Evolutionary conservation across 805 yeast species (phyloP).

Genomic region (Yarrowia sp.): DNA sequence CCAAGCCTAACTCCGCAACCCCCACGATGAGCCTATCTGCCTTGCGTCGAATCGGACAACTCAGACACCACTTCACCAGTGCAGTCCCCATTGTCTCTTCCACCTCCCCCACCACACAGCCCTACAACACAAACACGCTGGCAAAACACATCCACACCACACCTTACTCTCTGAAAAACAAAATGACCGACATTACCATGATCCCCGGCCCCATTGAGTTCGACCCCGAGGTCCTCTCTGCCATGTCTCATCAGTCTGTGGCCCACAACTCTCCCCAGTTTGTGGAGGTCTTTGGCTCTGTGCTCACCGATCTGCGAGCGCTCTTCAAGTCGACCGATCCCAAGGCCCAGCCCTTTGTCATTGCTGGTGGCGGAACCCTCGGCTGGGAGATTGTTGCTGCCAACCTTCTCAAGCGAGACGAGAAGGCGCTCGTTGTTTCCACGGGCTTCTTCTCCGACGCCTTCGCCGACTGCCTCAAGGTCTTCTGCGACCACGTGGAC

Average conservation of each 20-base stretch:
- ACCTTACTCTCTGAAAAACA: conserved; percentile 13
- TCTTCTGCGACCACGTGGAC: conserved; percentile 76
- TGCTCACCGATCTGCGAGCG: conserved; percentile 63
- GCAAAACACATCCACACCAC: conserved; percentile 13
- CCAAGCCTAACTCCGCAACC: conserved; percentile 2
- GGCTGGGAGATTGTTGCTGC: conserved; percentile 93
- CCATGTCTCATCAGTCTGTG: conserved; percentile 78
- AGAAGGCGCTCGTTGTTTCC: conserved; percentile 73
- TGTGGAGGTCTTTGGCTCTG: conserved; percentile 65
- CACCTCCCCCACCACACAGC: background rate
- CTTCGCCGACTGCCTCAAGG: conserved; percentile 69
- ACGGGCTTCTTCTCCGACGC: conserved; percentile 88
- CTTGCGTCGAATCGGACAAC: conserved; percentile 20
- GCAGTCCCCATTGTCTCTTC: conserved; percentile 26
- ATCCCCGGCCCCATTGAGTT: conserved; percentile 89
- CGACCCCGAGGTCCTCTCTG: conserved; percentile 71
- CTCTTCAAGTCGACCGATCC: conserved; percentile 68
- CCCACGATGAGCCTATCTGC: conserved; percentile 18
- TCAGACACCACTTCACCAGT: conserved; percentile 18
- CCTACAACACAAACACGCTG: conserved; percentile 5
- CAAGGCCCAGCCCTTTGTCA: conserved; percentile 72
- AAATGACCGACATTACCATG: conserved; percentile 44
- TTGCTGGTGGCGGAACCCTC: conserved; percentile 89
- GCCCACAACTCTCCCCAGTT: conserved; percentile 91
- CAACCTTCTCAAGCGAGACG: conserved; percentile 63